Evolutionary conservation across 148 eudicot genomes (phyloP), one percentile per base, ranked within the genome.

Genomic region (Persicaria tinctoria): DNA sequence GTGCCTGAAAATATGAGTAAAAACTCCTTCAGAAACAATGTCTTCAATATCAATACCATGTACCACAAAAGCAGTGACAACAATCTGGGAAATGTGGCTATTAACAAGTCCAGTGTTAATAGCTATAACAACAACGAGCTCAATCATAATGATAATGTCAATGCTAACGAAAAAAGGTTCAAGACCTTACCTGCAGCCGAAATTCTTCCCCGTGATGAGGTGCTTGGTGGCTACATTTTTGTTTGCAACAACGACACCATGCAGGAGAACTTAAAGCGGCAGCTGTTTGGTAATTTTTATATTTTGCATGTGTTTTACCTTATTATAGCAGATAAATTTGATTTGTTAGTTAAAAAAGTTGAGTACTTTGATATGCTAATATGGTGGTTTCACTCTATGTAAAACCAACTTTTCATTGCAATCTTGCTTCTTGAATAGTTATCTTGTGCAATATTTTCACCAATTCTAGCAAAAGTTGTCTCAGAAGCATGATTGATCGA

Each of bases 151-250:
- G 90, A 84, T 44, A 84, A 53, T 76, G 85, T 74, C 44, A 87
- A 81, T 79, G 75, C 77, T 20, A 86, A 74, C 76, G 98, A 92
- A 57, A 95, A 90, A 85, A 90, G 97, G 88, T 95, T 95, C 81
- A 95, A 95, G 89, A 92, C 98, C 54, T 84, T 92, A 82, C 98
- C 98, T 76, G 96, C 93, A 5, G 93, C 98, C 7, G 98, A 95
- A 88, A 92, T 87, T 46, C 96, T 95, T 74, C 97, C 98, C 6
- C 83, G 97, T 72, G 86, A 95, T 73, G 98, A 95, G 84, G 90
- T 90, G 63, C 98, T 95, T 78, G 98, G 98, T 82, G 98, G 98
- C 54, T 95, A 95, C 82, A 90, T 90, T 73, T 90, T 90, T 80
- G 96, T 90, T 46, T 90, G 96, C 79, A 90, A 90, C 88, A 90